phyloP scores from a whole-genome alignment of 306 rosid species.

The Acacia melanoxylon region DNA sequence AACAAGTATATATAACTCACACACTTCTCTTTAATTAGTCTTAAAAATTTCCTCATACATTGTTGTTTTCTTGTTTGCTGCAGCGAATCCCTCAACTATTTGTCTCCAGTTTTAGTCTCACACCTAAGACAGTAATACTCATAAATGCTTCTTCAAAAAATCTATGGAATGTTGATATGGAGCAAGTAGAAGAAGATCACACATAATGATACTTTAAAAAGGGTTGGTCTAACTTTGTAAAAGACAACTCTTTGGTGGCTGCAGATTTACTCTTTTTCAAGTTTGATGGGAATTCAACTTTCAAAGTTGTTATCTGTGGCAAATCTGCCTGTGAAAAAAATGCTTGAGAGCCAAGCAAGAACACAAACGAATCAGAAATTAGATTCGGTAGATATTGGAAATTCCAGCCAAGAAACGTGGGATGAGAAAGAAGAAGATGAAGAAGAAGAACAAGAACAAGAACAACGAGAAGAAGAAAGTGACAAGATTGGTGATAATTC shows the following conservation, averaged over 20 bases:
- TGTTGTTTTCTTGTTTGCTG: neutral
- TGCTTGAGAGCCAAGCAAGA: neutral
- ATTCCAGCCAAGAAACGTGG: neutral
- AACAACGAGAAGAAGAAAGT: neutral
- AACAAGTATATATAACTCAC: neutral
- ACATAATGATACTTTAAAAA: neutral
- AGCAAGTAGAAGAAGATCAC: neutral
- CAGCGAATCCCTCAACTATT: neutral
- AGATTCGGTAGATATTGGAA: neutral
- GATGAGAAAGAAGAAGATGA: neutral
- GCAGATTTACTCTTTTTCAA: neutral
- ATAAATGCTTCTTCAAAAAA: neutral
- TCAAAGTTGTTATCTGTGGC: neutral
- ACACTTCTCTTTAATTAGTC: neutral
- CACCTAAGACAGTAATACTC: neutral
- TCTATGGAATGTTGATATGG: neutral
- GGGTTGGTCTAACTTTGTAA: neutral
- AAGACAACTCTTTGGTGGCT: neutral
- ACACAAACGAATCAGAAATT: neutral
- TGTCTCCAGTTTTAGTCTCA: neutral
- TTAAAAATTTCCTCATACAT: neutral
- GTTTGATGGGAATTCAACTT: neutral
- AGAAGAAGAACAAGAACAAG: neutral
- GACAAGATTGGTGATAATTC: neutral
- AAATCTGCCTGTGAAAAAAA: neutral